phyloP scores from a whole-genome alignment of 257 asterid genomes.

The Paulownia fortunei region DNA sequence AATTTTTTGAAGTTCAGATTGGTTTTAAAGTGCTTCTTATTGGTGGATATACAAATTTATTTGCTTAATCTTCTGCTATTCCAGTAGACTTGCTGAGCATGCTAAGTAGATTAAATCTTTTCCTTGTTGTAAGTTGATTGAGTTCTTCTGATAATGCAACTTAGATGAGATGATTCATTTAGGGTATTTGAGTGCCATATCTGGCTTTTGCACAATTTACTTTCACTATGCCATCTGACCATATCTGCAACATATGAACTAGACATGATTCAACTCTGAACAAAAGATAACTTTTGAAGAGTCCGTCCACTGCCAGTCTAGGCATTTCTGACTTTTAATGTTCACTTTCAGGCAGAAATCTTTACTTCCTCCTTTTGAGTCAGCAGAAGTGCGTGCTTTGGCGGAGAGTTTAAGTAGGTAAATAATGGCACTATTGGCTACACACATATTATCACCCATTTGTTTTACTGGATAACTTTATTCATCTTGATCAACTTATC shows the following conservation, averaged over 20 bases:
- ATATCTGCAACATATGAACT: conserved; percentile 2
- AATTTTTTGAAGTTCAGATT: background rate
- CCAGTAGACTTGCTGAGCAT: too few species aligned
- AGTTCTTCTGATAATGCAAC: background rate
- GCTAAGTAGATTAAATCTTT: background rate
- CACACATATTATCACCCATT: conserved; percentile 12
- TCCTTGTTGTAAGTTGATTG: background rate
- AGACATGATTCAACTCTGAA: background rate
- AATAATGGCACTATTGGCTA: conserved; percentile 24
- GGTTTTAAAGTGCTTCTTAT: background rate
- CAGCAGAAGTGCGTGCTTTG: conserved; percentile 89
- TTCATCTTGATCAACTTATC: conserved; percentile 27
- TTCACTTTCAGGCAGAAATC: conserved; percentile 74
- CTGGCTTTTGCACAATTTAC: conserved; percentile 1
- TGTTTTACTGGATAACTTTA: conserved; percentile 28
- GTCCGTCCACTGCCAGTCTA: conserved; percentile 9
- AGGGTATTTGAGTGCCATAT: background rate
- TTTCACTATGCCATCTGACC: background rate
- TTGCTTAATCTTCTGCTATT: background rate
- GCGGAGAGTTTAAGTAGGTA: conserved; percentile 97
- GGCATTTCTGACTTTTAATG: conserved; percentile 31
- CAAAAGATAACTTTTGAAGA: conserved; percentile 13
- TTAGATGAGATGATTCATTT: background rate
- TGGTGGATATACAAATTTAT: background rate
- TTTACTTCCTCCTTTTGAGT: conserved; percentile 90